Base-by-base conservation (phyloP, 495 filamentous ascomycete species). In the Hapsidospora chrysogenum region DNA sequence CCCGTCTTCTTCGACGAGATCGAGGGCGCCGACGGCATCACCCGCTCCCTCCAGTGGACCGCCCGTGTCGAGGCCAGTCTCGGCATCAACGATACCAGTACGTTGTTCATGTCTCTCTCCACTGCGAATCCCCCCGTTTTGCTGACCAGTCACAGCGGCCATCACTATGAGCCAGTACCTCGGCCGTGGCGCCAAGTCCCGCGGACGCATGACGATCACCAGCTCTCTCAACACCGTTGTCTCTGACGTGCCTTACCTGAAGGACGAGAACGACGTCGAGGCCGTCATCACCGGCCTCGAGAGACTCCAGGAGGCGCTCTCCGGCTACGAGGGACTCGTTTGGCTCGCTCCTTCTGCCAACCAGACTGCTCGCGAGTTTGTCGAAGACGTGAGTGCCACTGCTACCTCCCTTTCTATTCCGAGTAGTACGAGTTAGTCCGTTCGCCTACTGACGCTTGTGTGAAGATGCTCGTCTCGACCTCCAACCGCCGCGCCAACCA, bases 101-200 rank as follows among this genome's bases (percentile, higher is more conserved):
- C n/a, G n/a, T n/a, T n/a, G n/a, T n/a, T n/a, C n/a, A n/a, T 23
- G 8, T 31, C 9, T 7, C 7, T 6, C 15, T 9, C 18, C n/a
- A 19, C 16, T 20, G 0, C 9, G 10, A 1, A 21, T 4, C 8
- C 41, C 3, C 15, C n/a, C n/a, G n/a, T n/a, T n/a, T n/a, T n/a
- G n/a, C n/a, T n/a, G n/a, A n/a, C n/a, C n/a, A n/a, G n/a, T n/a
- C 21, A 20, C 30, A 61, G 54, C 52, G 13, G 47, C 66, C 30
- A 73, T 79, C 62, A 74, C 70, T 38, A 64, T 78, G 45, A 65
- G 56, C 29, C 70, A 77, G 41, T 79, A 79, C 47, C 67, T 79
- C 34, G 74, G 73, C 40, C 70, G 72, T 25, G 75, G 75, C 34
- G 51, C 64, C 5, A 67, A 60, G 25, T 74, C 69, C 22, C 63